Evolutionary conservation across 2,329 filamentous ascomycete genomes (phyloP).

Genomic region (Colletotrichum sansevieriae): DNA sequence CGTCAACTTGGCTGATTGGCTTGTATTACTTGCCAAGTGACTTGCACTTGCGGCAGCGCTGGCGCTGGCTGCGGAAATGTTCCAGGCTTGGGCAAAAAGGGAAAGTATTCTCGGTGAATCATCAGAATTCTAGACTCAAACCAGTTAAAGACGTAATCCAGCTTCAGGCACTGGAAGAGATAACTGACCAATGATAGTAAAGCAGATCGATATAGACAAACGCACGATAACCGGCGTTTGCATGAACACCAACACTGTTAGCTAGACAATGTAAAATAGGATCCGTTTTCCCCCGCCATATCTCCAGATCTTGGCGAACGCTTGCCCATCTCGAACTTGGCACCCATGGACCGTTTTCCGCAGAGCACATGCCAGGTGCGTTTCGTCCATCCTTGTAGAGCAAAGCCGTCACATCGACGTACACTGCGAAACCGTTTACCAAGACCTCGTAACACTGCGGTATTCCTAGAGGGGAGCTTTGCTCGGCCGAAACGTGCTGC

Average conservation of each 20-base stretch:
- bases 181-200: background rate
- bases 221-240: background rate
- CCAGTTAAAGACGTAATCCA: background rate
- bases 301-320: background rate
- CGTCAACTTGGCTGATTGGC: too few species aligned
- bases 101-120: background rate
- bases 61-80: too few species aligned
- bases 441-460: background rate
- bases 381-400: slow-evolving; percentile 6
- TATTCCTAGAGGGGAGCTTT: background rate
- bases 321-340: background rate
- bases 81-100: too few species aligned
- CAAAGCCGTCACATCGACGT: background rate
- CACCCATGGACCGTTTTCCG: background rate
- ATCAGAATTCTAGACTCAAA: background rate
- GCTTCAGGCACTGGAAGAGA: too few species aligned
- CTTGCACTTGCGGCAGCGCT: too few species aligned
- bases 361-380: background rate
- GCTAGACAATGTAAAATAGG: background rate
- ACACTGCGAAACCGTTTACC: background rate
- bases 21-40: too few species aligned
- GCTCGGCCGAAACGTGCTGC: background rate
- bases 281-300: background rate
- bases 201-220: slow-evolving; percentile 6
- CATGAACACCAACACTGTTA: background rate